Base-by-base conservation (phyloP, 2,329 filamentous ascomycete species). In the Magnaporthiopsis incrustans region DNA sequence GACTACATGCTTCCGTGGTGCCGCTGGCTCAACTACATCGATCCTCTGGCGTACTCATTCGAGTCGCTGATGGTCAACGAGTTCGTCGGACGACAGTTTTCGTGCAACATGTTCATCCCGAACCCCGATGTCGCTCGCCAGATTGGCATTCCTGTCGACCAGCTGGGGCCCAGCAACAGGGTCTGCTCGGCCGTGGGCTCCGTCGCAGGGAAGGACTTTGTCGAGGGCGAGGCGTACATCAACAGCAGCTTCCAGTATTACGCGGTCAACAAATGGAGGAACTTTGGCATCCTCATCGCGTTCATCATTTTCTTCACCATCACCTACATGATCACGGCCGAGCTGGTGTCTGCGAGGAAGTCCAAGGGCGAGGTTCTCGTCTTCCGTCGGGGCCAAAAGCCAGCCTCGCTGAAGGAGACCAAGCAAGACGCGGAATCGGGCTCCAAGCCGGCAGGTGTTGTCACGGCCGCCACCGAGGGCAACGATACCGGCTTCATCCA, bases 1-100 rank as follows among this genome's bases (percentile, higher is more conserved):
- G 76, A 77, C 0, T 68, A 89, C 70, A 92, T 89, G 88, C 81
- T 86, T 27, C 83, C 82, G 0, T 94, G 89, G 89, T 87, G 89
- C 61, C 84, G 87, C 33, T 92, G 87, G 76, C 79, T 92, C 62
- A 88, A 92, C 65, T 89, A 89, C 0, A 83, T 92, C 50, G 86
- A 81, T 59, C 92, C 89, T 0, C 83, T 92, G 38, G 86, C 80
- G 53, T 92, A 92, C 69, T 87, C 82, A 1, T 93, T 92, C 68
- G 89, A 92, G 71, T 82, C 85, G 2, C 77, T 92, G 25, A 83
- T 91, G 74, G 79, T 86, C 65, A 93, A 92, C 73, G 91, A 95
- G 71, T 89, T 90, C 68, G 82, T 85, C 66, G 79, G 81, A 6
- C 80, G 78, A 1, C 69, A 79, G 0, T 88, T 87, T 60, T 74